Conservation (phyloP, 257 asterid genomes). For the Catharanthus roseus region DNA sequence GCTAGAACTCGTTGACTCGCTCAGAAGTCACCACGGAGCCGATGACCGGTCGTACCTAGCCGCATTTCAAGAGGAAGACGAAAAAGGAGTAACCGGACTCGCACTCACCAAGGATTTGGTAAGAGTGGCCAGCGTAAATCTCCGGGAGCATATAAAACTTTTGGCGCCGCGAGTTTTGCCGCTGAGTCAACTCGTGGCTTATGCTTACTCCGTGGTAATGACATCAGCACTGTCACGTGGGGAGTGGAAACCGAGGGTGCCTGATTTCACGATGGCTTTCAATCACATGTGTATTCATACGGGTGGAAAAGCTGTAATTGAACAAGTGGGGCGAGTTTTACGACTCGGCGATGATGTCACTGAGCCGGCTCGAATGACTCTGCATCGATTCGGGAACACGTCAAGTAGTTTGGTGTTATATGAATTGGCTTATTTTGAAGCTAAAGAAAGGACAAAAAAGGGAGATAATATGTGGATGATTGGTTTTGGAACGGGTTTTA, state of each 20-base stretch:
- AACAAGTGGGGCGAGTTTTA: slow-evolving; percentile 42
- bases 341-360: slow-evolving; percentile 30
- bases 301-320: slow-evolving; percentile 64
- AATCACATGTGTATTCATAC: slow-evolving; percentile 62
- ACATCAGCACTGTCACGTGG: slow-evolving; percentile 7
- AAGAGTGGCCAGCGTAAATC: slow-evolving; percentile 41
- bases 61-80: slow-evolving; percentile 64
- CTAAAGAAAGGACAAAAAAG: slow-evolving; percentile 41
- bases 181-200: slow-evolving; percentile 36
- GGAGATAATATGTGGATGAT: slow-evolving; percentile 80
- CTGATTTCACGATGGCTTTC: slow-evolving; percentile 54
- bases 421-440: slow-evolving; percentile 72
- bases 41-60: slow-evolving; percentile 48
- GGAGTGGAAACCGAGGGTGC: slow-evolving; percentile 26
- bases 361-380: slow-evolving; percentile 61
- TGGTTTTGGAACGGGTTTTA: slow-evolving; percentile 72
- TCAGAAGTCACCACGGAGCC: slow-evolving; percentile 63
- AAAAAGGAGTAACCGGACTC: slow-evolving; percentile 44
- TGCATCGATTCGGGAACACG: slow-evolving; percentile 66
- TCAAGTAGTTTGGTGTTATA: slow-evolving; percentile 60
- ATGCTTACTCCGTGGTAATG: slow-evolving; percentile 25
- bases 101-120: slow-evolving; percentile 51
- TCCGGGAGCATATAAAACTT: slow-evolving; percentile 39
- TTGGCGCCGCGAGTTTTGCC: slow-evolving; percentile 56
- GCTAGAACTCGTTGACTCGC: slow-evolving; percentile 44